Base-by-base conservation (phyloP, 2,329 filamentous ascomycete genomes). In the Fusarium austroafricanum region DNA sequence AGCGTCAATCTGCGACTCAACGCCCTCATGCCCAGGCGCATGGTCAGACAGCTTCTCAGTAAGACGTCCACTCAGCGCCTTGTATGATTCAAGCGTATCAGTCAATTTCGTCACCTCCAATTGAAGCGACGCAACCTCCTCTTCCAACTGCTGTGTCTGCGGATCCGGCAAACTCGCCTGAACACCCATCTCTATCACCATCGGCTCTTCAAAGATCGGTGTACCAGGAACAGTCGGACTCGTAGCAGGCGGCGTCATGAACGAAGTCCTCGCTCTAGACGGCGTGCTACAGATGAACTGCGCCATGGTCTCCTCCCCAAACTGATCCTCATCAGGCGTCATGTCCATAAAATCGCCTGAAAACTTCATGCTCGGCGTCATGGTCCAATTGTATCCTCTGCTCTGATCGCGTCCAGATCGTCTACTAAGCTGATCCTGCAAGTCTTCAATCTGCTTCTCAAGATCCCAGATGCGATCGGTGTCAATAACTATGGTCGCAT, bases 161-260 rank as follows among this genome's bases (percentile, higher is more conserved):
- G 76, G 75, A 45, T 86, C 83, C 0, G 80, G 78, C 3, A 86
- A 62, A 4, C 71, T 68, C 35, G 47, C 61, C 10, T 70, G 67
- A 1, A 70, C 60, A 10, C 67, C 59, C 26, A 35, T 29, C 40
- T 17, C 54, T 8, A 57, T 63, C 3, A 74, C 17, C 17, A 47
- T 54, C 2, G 65, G 61, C 8, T 29, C 57, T 6, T 55, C 67
- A 39, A 78, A 81, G 39, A 73, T 79, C 0, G 84, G 84, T 3
- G 83, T 82, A 0, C 72, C 59, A 61, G 66, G 75, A 0, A 77
- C 61, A 0, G 77, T 67, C 2, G 84, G 83, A 40, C 86, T 88
- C 0, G 86, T 88, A 4, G 83, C 81, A 2, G 86, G 86, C 0
- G 86, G 86, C 1, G 85, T 86, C 6, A 83, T 83, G 65, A 88